Conservation (phyloP, 2,329 filamentous ascomycete genomes). For the Chrysoporthe cubensis region DNA sequence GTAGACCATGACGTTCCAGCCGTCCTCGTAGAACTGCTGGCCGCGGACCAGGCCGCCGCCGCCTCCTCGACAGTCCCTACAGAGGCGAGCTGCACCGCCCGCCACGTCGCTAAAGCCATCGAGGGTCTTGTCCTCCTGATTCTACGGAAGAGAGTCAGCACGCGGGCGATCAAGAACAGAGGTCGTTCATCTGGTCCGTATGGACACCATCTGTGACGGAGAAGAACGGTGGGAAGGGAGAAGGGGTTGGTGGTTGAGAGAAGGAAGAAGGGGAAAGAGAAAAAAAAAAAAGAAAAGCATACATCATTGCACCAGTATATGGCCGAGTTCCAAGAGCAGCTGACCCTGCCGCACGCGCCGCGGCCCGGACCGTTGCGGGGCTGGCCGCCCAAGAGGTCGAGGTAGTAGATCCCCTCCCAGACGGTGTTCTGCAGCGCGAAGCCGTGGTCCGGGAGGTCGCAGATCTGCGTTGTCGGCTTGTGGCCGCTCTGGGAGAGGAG, state of each 20-base stretch:
- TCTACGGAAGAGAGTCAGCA: background rate
- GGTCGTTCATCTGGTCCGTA: background rate
- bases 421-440: background rate
- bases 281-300: conserved; percentile 4
- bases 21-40: conserved; percentile 13
- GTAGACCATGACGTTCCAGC: conserved; percentile 13
- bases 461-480: background rate
- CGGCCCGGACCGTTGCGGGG: conserved; percentile 28
- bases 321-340: conserved; percentile 29
- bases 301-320: conserved; percentile 37
- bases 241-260: background rate
- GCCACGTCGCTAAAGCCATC: background rate
- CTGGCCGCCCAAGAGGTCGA: conserved; percentile 24
- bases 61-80: background rate
- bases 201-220: no score
- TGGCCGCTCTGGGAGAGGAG: background rate
- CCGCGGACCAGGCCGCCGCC: background rate
- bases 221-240: no score
- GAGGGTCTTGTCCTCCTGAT: background rate
- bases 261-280: background rate
- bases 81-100: background rate
- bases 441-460: background rate
- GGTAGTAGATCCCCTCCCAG: conserved; percentile 28
- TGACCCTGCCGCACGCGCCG: conserved; percentile 30
- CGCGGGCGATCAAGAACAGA: background rate